Evolutionary conservation across 768 basidiomycete species (phyloP), one percentile per base, ranked within the genome.

Genomic region (Exsudoporus frostii): DNA sequence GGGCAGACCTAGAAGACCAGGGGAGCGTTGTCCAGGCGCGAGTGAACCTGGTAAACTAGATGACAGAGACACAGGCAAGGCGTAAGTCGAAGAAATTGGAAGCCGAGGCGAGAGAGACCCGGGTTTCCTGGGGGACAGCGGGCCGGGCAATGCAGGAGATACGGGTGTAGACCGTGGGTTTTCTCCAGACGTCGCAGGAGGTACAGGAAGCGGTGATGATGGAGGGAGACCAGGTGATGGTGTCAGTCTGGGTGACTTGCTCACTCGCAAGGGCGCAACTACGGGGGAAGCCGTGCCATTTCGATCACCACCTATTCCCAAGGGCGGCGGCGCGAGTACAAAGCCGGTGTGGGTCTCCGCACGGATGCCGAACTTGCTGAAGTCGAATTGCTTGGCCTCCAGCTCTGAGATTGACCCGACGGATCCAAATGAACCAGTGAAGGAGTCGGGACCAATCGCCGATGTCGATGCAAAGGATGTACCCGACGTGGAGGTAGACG

Each of bases 191-290:
- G 30, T 15, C 6, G 15, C 25, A 5, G 57, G 50, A 13, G 56
- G 47, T 2, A 50, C 38, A 1, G 54, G 52, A 11, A 64, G 51
- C 9, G 62, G 65, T 2, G 60, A 62, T 8, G 53, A 50, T 8
- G 58, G 60, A 36, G 55, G 51, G 30, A 51, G 29, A 43, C 57
- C 39, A 42, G 61, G 50, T 7, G 58, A 67, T 4, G 58, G 54
- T 2, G 63, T 30, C 24, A 56, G 42, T n/a, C 56, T 59, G 11
- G 68, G 65, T 1, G 62, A 56, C 56, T 71, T 70, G 48, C 51
- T 52, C 19, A 70, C 32, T 11, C 68, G 60, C 0, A 70, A 43
- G 0, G 68, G 68, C 8, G 70, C 65, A 3, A 69, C 56, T 0
- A 32, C 27, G 0, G 67, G 45, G 1, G 62, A 55, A 1, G 45